These are phyloP conservation scores for Tremellales sp. DNA, from an alignment of 1,284 basidiomycete genomes.

Conservation along the genomic window DNA sequence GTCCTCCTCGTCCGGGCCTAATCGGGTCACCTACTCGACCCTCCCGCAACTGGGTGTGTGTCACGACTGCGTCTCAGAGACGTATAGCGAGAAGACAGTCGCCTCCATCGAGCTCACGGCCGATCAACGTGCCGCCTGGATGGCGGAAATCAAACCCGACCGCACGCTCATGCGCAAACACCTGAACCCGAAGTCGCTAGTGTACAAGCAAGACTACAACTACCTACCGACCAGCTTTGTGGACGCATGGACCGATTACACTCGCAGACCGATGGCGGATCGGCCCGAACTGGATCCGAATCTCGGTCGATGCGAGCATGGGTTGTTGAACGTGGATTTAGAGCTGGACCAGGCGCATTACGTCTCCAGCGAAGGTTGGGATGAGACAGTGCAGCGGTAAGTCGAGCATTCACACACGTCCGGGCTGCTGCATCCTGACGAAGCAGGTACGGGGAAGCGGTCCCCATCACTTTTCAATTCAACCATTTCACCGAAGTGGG, in stretches of 20 bases:
- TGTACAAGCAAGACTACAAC: conserved; percentile 22
- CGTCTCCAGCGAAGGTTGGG: conserved; percentile 24
- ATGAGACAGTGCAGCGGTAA: conserved; percentile 18
- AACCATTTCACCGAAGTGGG: not conserved
- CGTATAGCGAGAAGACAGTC: too few relatives aligned
- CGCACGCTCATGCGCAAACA: conserved; percentile 11
- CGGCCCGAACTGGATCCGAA: conserved; percentile 10
- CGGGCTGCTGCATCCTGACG: not conserved
- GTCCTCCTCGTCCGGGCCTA: too few relatives aligned
- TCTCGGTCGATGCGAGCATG: conserved; percentile 33
- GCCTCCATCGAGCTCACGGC: too few relatives aligned
- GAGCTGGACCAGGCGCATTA: conserved; percentile 15
- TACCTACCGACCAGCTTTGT: conserved; percentile 22
- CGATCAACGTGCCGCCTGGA: too few relatives aligned
- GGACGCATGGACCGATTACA: conserved; percentile 19
- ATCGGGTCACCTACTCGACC: too few relatives aligned
- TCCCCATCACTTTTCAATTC: not conserved
- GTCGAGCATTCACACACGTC: conserved; percentile 3
- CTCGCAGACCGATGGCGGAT: not conserved
- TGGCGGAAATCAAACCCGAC: conserved; percentile 9
- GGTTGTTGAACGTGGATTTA: conserved; percentile 34
- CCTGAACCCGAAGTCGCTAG: conserved; percentile 3
- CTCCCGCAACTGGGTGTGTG: too few relatives aligned
- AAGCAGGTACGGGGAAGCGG: conserved; percentile 15
- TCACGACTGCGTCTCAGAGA: too few relatives aligned